Evolutionary conservation across 2,329 filamentous ascomycete species (phyloP), one percentile per base, ranked within the genome.

Genomic region (Lizonia empirigonia): DNA sequence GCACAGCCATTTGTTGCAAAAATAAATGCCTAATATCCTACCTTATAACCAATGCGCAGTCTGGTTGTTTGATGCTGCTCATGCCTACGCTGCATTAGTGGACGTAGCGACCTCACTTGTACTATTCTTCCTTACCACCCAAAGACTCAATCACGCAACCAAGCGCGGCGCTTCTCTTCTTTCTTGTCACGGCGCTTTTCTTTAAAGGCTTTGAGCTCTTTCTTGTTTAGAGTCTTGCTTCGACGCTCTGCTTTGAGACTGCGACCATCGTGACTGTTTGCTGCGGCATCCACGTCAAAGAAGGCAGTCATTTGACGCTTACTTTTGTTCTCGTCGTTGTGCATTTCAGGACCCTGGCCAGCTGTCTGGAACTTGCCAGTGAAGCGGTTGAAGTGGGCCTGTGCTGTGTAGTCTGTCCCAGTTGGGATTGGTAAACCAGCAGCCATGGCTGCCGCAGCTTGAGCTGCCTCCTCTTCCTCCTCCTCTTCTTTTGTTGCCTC

Each of bases 221-320:
- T 80, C 79, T 93, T 96, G 49, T 78, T 88, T 19, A 93, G 81
- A 75, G 90, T 91, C 82, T 94, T 92, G 46, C 86, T 85, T 50
- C 89, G 86, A 47, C 94, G 82, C 78, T 99, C 94, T 2, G 91
- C 94, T 76, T 93, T 95, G 51, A 99, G 78, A 68, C 92, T 97
- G 51, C 88, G 84, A 2, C 94, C 94, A 63, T 96, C 88, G 68
- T 99, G 92, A 50, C 85, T 84, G 69, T 96, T 97, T 4, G 92
- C 93, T 3, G 91, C 92, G 4, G 91, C 90, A 72, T 97, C 92
- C 34, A 97, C 92, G 70, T 99, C 93, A 72, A 97, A 99, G 76
- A 88, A 97, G 32, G 91, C 90, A 68, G 90, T 89, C 88, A 97
- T 89, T 77, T 97, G 94, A 35, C 94, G 82, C 42, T 80, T 82